phyloP scores from a whole-genome alignment of 2,329 filamentous ascomycete species.

The Apiospora koreana region DNA sequence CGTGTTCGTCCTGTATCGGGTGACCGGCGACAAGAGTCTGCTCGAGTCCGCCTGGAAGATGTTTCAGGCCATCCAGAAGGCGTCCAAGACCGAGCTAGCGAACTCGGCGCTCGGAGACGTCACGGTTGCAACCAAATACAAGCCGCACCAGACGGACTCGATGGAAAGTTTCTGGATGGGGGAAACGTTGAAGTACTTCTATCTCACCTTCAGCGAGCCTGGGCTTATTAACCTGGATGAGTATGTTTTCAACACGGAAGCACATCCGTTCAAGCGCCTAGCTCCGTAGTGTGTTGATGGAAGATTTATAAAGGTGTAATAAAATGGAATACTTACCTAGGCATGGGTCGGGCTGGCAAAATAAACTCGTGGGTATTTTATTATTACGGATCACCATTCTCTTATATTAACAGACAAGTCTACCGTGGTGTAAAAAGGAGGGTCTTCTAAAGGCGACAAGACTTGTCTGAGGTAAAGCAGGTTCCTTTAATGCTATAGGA shows the following conservation, averaged over 20 bases:
- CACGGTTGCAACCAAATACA: conserved; percentile 54
- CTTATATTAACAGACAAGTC: no score
- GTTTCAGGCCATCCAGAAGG: conserved; percentile 64
- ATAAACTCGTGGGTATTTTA: no score
- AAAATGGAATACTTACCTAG: neutral
- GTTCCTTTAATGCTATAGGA: no score
- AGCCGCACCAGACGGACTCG: conserved; percentile 28
- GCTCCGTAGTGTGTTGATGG: neutral
- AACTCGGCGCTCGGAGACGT: conserved; percentile 59
- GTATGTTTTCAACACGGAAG: conserved; percentile 19
- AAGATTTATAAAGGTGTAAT: neutral
- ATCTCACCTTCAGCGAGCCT: conserved; percentile 18
- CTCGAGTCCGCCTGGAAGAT: conserved; percentile 73
- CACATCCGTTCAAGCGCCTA: conserved; percentile 15
- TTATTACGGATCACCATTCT: no score
- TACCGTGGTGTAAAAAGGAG: no score
- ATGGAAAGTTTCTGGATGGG: conserved; percentile 20
- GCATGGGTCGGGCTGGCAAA: no score
- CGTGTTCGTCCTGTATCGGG: conserved; percentile 75
- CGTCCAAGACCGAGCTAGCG: conserved; percentile 62
- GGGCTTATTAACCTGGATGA: conserved; percentile 15
- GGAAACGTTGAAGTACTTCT: conserved; percentile 19
- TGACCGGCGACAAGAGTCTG: conserved; percentile 67
- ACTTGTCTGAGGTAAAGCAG: no score
- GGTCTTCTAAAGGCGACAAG: no score